phyloP scores from a whole-genome alignment of 73 alveolate species.

The Tetrahymena malaccensis region DNA sequence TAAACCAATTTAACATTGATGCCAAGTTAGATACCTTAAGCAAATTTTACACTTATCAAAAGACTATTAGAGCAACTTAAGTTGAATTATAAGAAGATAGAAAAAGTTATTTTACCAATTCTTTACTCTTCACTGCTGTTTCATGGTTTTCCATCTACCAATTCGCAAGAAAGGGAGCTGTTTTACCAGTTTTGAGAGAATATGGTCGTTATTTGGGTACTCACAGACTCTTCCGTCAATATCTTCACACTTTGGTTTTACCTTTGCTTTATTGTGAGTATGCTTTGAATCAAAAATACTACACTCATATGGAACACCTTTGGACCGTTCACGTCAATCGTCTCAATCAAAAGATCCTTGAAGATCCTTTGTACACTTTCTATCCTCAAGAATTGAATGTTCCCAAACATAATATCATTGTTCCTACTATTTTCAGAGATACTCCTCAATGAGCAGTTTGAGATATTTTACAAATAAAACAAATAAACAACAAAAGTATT shows the following conservation, averaged over 20 bases:
- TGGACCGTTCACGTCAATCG: conserved; percentile 42
- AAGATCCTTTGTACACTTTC: conserved; percentile 24
- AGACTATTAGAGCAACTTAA: conserved; percentile 5
- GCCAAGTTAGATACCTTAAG: conserved; percentile 8
- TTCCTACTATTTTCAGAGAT: not conserved
- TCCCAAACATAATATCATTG: conserved; percentile 21
- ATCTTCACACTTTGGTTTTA: conserved; percentile 14
- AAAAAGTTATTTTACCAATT: conserved; percentile 2
- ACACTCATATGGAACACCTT: conserved; percentile 24
- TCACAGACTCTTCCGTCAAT: conserved; percentile 11
- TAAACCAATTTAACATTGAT: not conserved
- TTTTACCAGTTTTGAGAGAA: conserved; percentile 28
- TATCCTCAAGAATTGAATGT: conserved; percentile 40
- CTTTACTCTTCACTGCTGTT: conserved; percentile 21
- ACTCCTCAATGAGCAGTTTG: not conserved
- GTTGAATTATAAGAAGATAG: conserved; percentile 20
- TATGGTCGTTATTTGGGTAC: conserved; percentile 27
- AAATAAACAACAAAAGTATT: not conserved
- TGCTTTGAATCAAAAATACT: not conserved
- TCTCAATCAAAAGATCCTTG: conserved; percentile 18
- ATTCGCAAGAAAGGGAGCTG: conserved; percentile 37
- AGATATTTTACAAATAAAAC: not conserved
- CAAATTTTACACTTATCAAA: conserved; percentile 28
- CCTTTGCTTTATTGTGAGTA: conserved; percentile 1
- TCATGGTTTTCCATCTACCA: conserved; percentile 14